Percentiles rank a stretch among this genome's conserved stretches.
Evolutionary conservation across 2,329 filamentous ascomycete species (phyloP).

Genomic region (Calonectria honghensis): DNA sequence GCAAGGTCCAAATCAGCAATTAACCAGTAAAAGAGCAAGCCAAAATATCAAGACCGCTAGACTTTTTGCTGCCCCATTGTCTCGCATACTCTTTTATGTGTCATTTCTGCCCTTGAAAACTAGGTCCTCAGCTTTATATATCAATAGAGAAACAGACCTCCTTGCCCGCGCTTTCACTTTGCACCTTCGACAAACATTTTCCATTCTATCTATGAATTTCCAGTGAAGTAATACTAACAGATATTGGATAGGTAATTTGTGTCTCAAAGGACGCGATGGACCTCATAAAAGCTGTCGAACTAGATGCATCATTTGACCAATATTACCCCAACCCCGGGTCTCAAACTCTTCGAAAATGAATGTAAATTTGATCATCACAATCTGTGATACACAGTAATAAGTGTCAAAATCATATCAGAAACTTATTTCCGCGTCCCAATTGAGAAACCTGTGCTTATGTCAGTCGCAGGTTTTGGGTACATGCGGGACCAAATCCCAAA

Average conservation of each 20-base stretch:
- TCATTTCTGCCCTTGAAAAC: background rate
- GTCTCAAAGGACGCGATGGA: background rate
- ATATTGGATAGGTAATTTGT: background rate
- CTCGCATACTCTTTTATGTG: background rate
- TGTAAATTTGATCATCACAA: background rate
- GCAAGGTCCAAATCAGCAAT: background rate
- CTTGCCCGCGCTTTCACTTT: background rate
- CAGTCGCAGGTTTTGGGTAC: background rate
- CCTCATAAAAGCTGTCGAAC: background rate
- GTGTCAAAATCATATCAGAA: background rate
- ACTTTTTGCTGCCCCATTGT: too few relatives aligned
- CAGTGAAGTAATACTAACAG: background rate
- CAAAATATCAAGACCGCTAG: background rate
- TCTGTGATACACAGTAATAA: accelerated
- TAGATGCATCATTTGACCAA: background rate
- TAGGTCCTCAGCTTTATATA: background rate
- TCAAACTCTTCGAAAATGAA: background rate
- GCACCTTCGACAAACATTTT: too few relatives aligned
- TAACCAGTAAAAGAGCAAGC: background rate
- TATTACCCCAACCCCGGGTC: background rate
- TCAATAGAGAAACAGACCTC: background rate
- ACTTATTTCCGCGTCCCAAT: background rate
- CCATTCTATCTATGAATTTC: background rate
- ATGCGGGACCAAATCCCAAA: background rate
- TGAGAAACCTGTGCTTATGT: background rate